Evolutionary conservation across 140 eudicot species (phyloP).

Genomic region (Anethum foeniculum): DNA sequence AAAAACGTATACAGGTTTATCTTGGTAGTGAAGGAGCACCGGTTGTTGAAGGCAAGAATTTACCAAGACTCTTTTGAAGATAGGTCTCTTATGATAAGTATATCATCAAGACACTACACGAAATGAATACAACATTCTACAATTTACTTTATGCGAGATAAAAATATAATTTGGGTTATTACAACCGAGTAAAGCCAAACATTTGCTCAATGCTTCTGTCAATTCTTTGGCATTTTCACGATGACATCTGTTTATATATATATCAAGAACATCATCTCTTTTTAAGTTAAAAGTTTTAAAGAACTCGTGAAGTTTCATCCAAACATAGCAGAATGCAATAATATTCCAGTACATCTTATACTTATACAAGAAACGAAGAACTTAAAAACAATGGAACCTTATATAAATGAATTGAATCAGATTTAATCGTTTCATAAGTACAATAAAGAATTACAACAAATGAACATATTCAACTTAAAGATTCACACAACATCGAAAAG

Average conservation of each 20-base stretch:
- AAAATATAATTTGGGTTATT: neutral
- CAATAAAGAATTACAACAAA: slow-evolving; percentile 10
- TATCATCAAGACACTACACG: neutral
- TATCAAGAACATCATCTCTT: neutral
- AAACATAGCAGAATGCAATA: neutral
- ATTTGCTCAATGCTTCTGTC: too few species aligned
- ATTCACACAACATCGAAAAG: slow-evolving; percentile 14
- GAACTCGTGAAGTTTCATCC: neutral
- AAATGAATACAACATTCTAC: neutral
- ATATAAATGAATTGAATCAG: slow-evolving; percentile 7
- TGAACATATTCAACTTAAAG: neutral
- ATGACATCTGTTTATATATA: too few species aligned
- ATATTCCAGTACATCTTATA: neutral
- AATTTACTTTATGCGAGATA: neutral
- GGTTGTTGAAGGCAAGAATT: slow-evolving; percentile 86
- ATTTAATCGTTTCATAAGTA: neutral
- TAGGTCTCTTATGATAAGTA: neutral
- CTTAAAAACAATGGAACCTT: neutral
- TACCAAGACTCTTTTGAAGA: slow-evolving; percentile 55
- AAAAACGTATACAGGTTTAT: slow-evolving; percentile 45
- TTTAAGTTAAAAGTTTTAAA: too few species aligned
- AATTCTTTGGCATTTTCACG: neutral
- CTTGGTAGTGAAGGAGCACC: slow-evolving; percentile 88
- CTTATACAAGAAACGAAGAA: neutral
- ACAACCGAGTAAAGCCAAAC: neutral